Percentiles rank a stretch among this genome's conserved stretches.
phyloP scores from a whole-genome alignment of 306 rosid genomes.

The Cicer bijugum region DNA sequence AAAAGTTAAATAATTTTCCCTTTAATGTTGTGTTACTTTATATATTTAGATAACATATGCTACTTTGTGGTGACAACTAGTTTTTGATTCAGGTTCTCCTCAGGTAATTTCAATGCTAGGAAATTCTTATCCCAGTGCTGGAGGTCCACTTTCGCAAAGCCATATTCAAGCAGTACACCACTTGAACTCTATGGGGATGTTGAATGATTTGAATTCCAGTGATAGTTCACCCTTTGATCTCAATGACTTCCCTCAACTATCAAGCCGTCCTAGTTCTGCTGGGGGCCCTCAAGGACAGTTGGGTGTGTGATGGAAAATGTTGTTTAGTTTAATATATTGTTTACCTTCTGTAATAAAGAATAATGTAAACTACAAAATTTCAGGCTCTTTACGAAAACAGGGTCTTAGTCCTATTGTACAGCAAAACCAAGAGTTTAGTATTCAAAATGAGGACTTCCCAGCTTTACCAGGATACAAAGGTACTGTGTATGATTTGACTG shows the following conservation, averaged over 20 bases:
- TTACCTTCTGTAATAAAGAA: conserved; percentile 30
- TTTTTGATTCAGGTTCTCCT: conserved; percentile 73
- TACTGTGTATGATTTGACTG: conserved; percentile 36
- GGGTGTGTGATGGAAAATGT: conserved; percentile 55
- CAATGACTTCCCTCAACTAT: conserved; percentile 89
- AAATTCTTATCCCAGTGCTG: conserved; percentile 85
- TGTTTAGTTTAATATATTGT: conserved; percentile 24
- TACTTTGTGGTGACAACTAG: too few species aligned
- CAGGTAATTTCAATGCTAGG: conserved; percentile 94
- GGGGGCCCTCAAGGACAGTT: conserved; percentile 99
- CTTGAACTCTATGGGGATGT: conserved; percentile 91
- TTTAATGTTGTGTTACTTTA: too few species aligned
- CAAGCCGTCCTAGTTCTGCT: conserved; percentile 95
- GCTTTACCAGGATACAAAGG: conserved; percentile 98
- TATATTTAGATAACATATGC: too few species aligned
- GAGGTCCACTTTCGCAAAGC: conserved; percentile 90
- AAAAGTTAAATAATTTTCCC: too few species aligned
- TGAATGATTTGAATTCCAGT: conserved; percentile 83
- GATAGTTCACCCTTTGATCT: conserved; percentile 89
- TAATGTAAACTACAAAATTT: conserved; percentile 44
- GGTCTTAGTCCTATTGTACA: conserved; percentile 97
- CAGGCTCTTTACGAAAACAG: conserved; percentile 95
- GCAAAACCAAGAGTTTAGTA: conserved; percentile 98
- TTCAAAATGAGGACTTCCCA: conserved; percentile 99
- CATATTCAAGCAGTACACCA: conserved; percentile 81